Percentiles rank a stretch among this genome's conserved stretches.
Evolutionary conservation across 768 basidiomycete species (phyloP).

Genomic region (Cytidiella melzeri): DNA sequence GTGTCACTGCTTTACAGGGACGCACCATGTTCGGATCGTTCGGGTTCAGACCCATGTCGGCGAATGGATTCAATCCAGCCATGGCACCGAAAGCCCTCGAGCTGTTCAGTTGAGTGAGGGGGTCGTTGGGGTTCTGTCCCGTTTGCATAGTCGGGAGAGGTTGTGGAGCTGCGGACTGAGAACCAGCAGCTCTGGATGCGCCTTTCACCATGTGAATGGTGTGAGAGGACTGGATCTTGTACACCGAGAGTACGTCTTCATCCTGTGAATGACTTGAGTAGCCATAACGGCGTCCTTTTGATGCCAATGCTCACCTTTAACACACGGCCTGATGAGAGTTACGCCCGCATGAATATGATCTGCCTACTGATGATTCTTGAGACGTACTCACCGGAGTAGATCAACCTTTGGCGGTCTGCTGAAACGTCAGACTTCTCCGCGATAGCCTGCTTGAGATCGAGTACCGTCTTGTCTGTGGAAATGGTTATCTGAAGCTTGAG

Average conservation of each 20-base stretch:
- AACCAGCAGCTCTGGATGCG: conserved; percentile 40
- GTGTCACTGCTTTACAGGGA: conserved; percentile 10
- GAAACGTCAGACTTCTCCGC: conserved; percentile 80
- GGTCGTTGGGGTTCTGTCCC: conserved; percentile 85
- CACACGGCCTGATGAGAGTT: conserved; percentile 49
- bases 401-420: conserved; percentile 83
- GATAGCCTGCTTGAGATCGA: conserved; percentile 87
- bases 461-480: conserved; percentile 74
- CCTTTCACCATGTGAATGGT: conserved; percentile 95
- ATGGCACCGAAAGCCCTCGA: conserved; percentile 68
- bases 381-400: conserved; percentile 79
- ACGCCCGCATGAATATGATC: neutral
- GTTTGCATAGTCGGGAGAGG: conserved; percentile 82
- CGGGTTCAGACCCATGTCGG: conserved; percentile 82
- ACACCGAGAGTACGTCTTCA: conserved; percentile 72
- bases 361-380: too few relatives aligned
- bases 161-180: conserved; percentile 40
- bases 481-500: conserved; percentile 89
- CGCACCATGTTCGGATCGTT: conserved; percentile 93
- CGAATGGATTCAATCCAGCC: conserved; percentile 89
- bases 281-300: conserved; percentile 4
- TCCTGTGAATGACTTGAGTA: conserved; percentile 40
- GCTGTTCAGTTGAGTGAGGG: conserved; percentile 76
- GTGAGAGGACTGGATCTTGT: conserved; percentile 87
- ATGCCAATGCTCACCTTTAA: conserved; percentile 46